Evolutionary conservation across 345 rosid genomes (phyloP).

Genomic region (Eucalyptus pauciflora): DNA sequence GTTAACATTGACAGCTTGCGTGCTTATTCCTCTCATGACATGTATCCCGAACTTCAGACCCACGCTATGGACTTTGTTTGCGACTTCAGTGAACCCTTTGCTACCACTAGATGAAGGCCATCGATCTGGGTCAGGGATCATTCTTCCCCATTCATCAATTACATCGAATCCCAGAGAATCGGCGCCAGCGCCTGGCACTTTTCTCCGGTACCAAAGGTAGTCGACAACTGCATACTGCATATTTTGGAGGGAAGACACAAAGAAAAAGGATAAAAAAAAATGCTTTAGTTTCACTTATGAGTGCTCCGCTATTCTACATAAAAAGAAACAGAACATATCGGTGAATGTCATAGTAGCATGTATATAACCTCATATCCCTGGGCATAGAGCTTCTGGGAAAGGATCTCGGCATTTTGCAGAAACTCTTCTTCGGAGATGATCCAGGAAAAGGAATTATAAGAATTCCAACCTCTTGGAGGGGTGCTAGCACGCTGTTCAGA

Average conservation of each 20-base stretch:
- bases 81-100: constrained; percentile 73
- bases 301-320: neutral
- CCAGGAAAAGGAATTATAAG: constrained; percentile 93
- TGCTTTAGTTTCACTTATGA: neutral
- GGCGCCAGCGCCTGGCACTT: constrained; percentile 49
- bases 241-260: neutral
- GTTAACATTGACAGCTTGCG: constrained; percentile 77
- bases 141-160: constrained; percentile 90
- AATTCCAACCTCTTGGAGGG: constrained; percentile 98
- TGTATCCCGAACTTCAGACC: constrained; percentile 97
- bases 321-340: neutral
- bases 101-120: constrained; percentile 86
- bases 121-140: constrained; percentile 67
- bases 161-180: constrained; percentile 81
- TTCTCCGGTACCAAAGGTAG: constrained; percentile 90
- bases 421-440: constrained; percentile 77
- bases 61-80: constrained; percentile 63
- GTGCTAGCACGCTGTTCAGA: neutral
- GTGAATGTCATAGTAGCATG: neutral
- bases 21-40: constrained; percentile 91
- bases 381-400: constrained; percentile 48
- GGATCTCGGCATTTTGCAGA: constrained; percentile 45
- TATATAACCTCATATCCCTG: constrained; percentile 60
- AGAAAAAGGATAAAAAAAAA: neutral
- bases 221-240: constrained; percentile 86